phyloP scores from a whole-genome alignment of 148 eudicot species.

The Silene conica region DNA sequence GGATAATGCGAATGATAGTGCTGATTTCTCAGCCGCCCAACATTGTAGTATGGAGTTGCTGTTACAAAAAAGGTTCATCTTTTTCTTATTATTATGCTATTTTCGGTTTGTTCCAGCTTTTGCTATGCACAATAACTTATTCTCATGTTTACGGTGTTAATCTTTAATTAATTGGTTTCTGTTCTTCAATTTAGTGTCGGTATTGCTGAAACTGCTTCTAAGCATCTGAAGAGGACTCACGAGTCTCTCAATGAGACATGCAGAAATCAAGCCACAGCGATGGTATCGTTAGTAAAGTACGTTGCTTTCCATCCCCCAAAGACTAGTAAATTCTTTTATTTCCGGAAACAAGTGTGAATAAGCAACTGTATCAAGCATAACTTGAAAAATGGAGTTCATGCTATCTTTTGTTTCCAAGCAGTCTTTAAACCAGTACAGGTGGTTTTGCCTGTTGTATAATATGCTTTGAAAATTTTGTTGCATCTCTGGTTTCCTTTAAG shows the following conservation, averaged over 20 bases:
- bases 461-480: neutral
- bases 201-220: slow-evolving; percentile 58
- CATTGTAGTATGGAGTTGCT: slow-evolving; percentile 93
- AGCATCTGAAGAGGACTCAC: slow-evolving; percentile 59
- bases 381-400: neutral
- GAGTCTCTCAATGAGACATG: slow-evolving; percentile 57
- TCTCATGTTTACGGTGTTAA: neutral
- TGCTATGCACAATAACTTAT: neutral
- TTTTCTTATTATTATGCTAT: slow-evolving; percentile 3
- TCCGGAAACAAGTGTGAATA: no score
- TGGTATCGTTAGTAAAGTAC: slow-evolving; percentile 62
- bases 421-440: neutral
- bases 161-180: neutral
- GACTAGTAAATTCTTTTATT: neutral
- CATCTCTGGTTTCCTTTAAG: neutral
- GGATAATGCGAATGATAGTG: slow-evolving; percentile 52
- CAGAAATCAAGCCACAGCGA: slow-evolving; percentile 44
- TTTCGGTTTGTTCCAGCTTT: neutral
- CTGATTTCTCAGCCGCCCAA: slow-evolving; percentile 87
- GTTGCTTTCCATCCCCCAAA: slow-evolving; percentile 6
- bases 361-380: neutral
- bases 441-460: neutral
- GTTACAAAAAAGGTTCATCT: slow-evolving; percentile 63
- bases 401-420: neutral
- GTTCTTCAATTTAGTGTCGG: slow-evolving; percentile 40